phyloP scores from a whole-genome alignment of 2,329 filamentous ascomycete genomes.

The Daldinia sp. region DNA sequence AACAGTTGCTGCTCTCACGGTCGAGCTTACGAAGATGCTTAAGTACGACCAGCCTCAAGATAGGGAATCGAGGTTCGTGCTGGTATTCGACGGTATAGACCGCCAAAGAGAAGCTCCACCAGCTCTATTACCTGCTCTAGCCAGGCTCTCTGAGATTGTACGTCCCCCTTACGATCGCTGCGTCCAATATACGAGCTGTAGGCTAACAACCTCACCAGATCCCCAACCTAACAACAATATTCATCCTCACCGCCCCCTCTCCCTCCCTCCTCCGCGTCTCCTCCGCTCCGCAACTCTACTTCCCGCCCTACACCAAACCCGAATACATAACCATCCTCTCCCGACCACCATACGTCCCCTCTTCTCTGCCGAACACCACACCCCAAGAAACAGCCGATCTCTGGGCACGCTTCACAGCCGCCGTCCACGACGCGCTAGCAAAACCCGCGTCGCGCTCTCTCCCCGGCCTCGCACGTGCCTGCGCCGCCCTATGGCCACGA shows the following conservation, averaged over 20 bases:
- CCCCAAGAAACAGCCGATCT: constrained; percentile 69
- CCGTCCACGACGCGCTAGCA: constrained; percentile 86
- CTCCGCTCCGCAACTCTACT: constrained; percentile 79
- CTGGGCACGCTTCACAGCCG: constrained; percentile 81
- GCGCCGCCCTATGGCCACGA: constrained; percentile 80
- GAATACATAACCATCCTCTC: constrained; percentile 82
- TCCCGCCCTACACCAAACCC: constrained; percentile 82
- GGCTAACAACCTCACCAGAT: constrained; percentile 62
- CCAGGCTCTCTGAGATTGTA: constrained; percentile 82
- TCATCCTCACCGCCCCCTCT: constrained; percentile 60
- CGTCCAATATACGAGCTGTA: neutral
- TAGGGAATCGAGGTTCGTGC: constrained; percentile 68
- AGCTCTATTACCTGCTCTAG: constrained; percentile 82
- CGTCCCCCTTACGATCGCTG: constrained; percentile 45
- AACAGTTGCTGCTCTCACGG: constrained; percentile 77
- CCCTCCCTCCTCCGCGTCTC: constrained; percentile 64
- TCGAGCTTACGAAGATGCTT: constrained; percentile 74
- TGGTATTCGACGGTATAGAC: constrained; percentile 91
- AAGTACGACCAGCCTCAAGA: constrained; percentile 49
- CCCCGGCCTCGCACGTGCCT: constrained; percentile 73
- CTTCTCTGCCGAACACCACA: constrained; percentile 61
- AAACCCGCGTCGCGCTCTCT: constrained; percentile 84
- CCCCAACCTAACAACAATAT: constrained; percentile 75
- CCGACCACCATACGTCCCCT: constrained; percentile 47
- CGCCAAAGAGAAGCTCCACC: constrained; percentile 80